Evolutionary conservation across 768 basidiomycete genomes (phyloP).

Genomic region (Tricholoma matsutake): DNA sequence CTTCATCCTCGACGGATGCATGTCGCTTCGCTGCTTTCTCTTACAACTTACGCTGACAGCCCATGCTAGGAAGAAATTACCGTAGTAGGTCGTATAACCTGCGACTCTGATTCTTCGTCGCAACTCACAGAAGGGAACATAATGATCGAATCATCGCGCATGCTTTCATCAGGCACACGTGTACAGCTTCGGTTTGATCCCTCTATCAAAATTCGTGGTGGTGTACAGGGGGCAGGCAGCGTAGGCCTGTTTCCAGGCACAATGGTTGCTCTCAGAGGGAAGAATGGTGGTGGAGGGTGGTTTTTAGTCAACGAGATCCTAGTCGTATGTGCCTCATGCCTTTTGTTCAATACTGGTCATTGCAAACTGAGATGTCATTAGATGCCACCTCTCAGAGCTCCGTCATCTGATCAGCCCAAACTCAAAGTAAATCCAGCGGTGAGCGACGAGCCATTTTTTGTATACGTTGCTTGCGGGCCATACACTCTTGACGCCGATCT

Average conservation of each 20-base stretch:
- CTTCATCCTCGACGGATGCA: constrained; percentile 42
- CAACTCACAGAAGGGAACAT: constrained; percentile 78
- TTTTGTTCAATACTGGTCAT: neutral
- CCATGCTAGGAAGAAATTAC: constrained; percentile 54
- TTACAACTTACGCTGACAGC: constrained; percentile 1
- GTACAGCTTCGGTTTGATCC: constrained; percentile 72
- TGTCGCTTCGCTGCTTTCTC: constrained; percentile 3
- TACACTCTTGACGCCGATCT: constrained; percentile 81
- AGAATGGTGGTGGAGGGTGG: constrained; percentile 86
- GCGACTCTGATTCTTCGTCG: constrained; percentile 58
- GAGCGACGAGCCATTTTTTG: constrained; percentile 49
- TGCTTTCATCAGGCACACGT: constrained; percentile 61
- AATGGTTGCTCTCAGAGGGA: constrained; percentile 81
- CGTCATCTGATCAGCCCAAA: constrained; percentile 31
- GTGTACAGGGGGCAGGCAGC: constrained; percentile 56
- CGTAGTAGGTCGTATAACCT: constrained; percentile 71
- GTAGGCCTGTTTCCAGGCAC: constrained; percentile 86
- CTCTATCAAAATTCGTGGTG: constrained; percentile 62
- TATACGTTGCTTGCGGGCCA: constrained; percentile 82
- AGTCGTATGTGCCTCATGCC: constrained; percentile 49
- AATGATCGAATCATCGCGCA: constrained; percentile 80
- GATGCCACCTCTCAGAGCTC: constrained; percentile 57
- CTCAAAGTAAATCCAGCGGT: constrained; percentile 38
- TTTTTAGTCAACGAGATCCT: constrained; percentile 84
- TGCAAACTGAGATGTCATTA: constrained; percentile 23